A percentile compares a stretch with the other conserved stretches of the same genome.
These are phyloP conservation scores for Coix lacrymajobi DNA, from an alignment of 176 grass and related monocot genomes.

Conservation along the genomic window DNA sequence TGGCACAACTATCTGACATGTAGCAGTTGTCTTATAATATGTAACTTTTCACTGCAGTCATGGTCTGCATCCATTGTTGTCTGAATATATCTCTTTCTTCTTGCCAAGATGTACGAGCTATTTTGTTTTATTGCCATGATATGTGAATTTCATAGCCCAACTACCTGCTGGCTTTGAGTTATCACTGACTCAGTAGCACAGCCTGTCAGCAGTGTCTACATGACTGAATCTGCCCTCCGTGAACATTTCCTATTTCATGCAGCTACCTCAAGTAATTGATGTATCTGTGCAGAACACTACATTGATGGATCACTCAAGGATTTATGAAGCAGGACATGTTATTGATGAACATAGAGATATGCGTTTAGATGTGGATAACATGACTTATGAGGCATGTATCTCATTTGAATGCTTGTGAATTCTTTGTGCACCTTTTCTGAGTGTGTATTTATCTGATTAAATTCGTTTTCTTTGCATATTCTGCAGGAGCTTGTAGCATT, in stretches of 20 bases:
- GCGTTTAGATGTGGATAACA: constrained; percentile 56
- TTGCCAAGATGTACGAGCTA: neutral
- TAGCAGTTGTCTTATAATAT: neutral
- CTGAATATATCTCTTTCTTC: neutral
- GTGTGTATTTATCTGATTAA: constrained; percentile 16
- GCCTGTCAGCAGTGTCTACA: neutral
- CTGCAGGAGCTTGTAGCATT: constrained; percentile 61
- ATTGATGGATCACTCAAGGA: constrained; percentile 11
- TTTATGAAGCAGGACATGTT: constrained; percentile 32
- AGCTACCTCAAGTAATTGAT: constrained; percentile 1
- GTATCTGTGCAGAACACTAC: constrained; percentile 21
- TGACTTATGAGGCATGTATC: constrained; percentile 60
- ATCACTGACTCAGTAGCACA: neutral
- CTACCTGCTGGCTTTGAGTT: neutral
- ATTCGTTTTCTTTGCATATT: neutral
- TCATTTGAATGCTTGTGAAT: neutral
- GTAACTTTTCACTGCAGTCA: neutral
- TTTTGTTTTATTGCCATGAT: neutral
- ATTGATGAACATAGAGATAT: constrained; percentile 59
- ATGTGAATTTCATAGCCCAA: neutral
- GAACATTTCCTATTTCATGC: constrained; percentile 8
- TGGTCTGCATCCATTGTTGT: neutral
- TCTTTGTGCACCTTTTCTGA: neutral
- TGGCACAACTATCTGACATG: neutral
- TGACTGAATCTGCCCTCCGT: neutral